Conservation (phyloP, 495 filamentous ascomycete species). For the Penicillium verhagenii region DNA sequence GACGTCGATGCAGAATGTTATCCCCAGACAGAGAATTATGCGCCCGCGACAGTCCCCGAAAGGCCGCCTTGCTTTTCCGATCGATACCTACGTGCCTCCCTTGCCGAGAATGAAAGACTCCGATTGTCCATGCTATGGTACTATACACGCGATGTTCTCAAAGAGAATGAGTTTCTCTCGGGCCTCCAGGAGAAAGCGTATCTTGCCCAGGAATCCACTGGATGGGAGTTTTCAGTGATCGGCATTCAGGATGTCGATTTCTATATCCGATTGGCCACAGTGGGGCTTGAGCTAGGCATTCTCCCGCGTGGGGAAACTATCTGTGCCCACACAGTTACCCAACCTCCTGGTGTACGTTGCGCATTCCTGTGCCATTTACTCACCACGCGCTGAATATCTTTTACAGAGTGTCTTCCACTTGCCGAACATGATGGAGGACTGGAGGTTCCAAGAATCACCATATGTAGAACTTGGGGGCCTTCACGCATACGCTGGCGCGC, state of each 20-base stretch:
- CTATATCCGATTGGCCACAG: slow-evolving; percentile 16
- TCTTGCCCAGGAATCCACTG: slow-evolving; percentile 14
- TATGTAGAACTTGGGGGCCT: slow-evolving; percentile 15
- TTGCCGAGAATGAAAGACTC: slow-evolving; percentile 16
- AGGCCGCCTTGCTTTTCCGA: slow-evolving; percentile 2
- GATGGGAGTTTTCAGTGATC: slow-evolving; percentile 17
- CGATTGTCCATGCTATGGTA: slow-evolving; percentile 20
- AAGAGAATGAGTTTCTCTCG: slow-evolving; percentile 11
- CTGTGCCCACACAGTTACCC: slow-evolving; percentile 17
- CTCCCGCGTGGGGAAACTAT: slow-evolving; percentile 18
- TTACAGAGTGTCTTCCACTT: slow-evolving; percentile 13
- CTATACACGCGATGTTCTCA: slow-evolving; percentile 13
- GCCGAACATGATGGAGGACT: slow-evolving; percentile 17
- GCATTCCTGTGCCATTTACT: neutral
- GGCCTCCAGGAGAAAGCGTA: slow-evolving; percentile 15
- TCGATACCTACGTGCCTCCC: slow-evolving; percentile 10
- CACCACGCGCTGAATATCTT: neutral
- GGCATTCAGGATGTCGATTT: slow-evolving; percentile 15
- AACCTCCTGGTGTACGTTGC: slow-evolving; percentile 16
- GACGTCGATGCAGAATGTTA: slow-evolving; percentile 4
- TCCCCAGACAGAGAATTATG: slow-evolving; percentile 2
- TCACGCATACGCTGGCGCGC: slow-evolving; percentile 14
- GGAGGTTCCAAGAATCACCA: slow-evolving; percentile 14
- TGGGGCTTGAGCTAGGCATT: slow-evolving; percentile 15
- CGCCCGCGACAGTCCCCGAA: neutral